Evolutionary conservation across 257 asterid species (phyloP).

Genomic region (Capsicum pubescens): DNA sequence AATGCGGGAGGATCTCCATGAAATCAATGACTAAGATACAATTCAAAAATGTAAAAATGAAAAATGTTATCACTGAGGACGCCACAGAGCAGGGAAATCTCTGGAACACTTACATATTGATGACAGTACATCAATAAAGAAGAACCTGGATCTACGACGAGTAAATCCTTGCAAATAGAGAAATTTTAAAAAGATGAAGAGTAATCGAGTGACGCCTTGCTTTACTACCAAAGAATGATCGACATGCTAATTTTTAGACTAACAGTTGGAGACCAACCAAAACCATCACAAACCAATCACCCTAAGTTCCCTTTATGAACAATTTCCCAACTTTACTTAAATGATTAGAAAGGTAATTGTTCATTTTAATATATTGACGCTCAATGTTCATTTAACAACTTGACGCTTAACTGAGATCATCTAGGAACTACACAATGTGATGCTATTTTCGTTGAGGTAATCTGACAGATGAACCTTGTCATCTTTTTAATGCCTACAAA

Average conservation of each 20-base stretch:
- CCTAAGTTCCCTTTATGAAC: neutral
- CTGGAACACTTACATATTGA: neutral
- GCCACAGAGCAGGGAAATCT: neutral
- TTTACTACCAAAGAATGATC: neutral
- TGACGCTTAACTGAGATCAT: neutral
- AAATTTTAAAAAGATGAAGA: neutral
- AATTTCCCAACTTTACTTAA: neutral
- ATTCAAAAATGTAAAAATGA: neutral
- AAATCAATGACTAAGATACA: conserved; percentile 1
- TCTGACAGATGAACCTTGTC: conserved; percentile 1
- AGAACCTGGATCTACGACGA: neutral
- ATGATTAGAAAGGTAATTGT: neutral
- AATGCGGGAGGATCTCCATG: neutral
- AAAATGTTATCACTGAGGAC: neutral
- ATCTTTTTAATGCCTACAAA: neutral
- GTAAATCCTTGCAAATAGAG: neutral
- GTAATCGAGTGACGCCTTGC: neutral
- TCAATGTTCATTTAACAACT: no score
- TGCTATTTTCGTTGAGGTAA: neutral
- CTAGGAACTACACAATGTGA: neutral
- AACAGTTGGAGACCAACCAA: neutral
- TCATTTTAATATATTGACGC: neutral
- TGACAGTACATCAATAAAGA: neutral
- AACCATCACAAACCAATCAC: conserved; percentile 14
- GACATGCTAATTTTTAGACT: neutral